These are phyloP conservation scores for Ambrosiella beaveri DNA, from an alignment of 2,329 filamentous ascomycete species.

Conservation along the genomic window DNA sequence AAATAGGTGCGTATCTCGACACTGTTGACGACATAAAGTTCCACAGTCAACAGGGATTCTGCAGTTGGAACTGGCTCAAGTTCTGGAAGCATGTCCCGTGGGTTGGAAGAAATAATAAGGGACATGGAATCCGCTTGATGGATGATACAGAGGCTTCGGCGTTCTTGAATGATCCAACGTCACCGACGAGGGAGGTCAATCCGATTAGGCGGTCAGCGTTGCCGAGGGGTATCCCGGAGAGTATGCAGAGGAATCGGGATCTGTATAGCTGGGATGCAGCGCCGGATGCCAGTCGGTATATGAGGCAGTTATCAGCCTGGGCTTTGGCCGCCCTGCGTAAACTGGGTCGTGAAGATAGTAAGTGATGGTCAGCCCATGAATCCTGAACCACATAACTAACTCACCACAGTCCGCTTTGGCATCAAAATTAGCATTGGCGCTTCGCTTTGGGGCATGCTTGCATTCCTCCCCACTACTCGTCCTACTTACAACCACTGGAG, in stretches of 20 bases:
- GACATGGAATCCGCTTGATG: conserved; percentile 6
- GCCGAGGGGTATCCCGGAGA: conserved; percentile 37
- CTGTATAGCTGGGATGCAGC: conserved; percentile 40
- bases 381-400: too few species aligned
- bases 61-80: conserved; percentile 70
- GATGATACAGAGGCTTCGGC: conserved; percentile 7
- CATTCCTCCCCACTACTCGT: conserved; percentile 64
- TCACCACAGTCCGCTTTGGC: conserved; percentile 45
- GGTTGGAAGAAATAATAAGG: conserved; percentile 14
- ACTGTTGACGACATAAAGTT: conserved; percentile 57
- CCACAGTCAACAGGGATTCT: conserved; percentile 29
- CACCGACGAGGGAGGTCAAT: conserved; percentile 8
- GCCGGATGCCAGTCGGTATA: conserved; percentile 27
- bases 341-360: conserved; percentile 35
- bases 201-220: conserved; percentile 21
- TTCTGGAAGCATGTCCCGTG: conserved; percentile 43
- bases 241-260: conserved; percentile 34
- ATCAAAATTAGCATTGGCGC: conserved; percentile 89
- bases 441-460: conserved; percentile 71
- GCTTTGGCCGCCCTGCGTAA: conserved; percentile 30
- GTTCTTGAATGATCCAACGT: conserved; percentile 7
- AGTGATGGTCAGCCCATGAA: conserved; percentile 13
- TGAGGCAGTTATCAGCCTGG: conserved; percentile 28
- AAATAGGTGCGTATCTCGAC: conserved; percentile 67
- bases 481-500: conserved; percentile 75